Conservation (phyloP, 75 land plant species). For the Pinus taeda region DNA sequence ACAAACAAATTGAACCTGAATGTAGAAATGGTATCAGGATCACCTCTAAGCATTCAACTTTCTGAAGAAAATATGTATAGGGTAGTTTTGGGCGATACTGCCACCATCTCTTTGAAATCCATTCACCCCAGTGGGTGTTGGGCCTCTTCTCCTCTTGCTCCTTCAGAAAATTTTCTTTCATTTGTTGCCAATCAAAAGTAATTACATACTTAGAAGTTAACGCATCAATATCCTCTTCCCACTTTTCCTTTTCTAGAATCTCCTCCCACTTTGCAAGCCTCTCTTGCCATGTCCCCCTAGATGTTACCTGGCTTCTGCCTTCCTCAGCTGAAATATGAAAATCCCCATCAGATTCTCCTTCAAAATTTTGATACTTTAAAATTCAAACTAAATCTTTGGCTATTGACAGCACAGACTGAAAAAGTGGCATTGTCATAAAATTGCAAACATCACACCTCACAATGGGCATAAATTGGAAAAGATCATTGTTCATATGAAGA, state of each 20-base stretch:
- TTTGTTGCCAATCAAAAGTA: conserved; percentile 67
- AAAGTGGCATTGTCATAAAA: not conserved
- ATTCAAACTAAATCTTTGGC: not conserved
- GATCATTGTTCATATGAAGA: too few relatives aligned
- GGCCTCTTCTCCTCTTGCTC: conserved; percentile 43
- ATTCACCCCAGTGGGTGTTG: conserved; percentile 45
- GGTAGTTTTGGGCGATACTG: conserved; percentile 93
- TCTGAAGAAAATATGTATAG: conserved; percentile 78
- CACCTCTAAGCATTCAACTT: conserved; percentile 86
- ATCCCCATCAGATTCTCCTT: not conserved
- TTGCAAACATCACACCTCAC: not conserved
- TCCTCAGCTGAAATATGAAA: not conserved
- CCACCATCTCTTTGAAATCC: conserved; percentile 98
- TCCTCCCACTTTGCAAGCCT: conserved; percentile 71
- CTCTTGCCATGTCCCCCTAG: conserved; percentile 65
- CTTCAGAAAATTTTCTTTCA: conserved; percentile 59
- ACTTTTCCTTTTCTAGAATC: conserved; percentile 51
- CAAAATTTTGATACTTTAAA: not conserved
- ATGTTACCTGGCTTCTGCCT: conserved; percentile 12
- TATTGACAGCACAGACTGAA: not conserved
- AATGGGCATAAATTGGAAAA: not conserved
- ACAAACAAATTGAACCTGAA: not conserved
- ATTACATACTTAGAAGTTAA: conserved; percentile 54
- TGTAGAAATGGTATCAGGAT: not conserved
- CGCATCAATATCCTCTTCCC: conserved; percentile 52